Evolutionary conservation across 164 flowering plant species (phyloP).

Genomic region (Liquidambar formosana): DNA sequence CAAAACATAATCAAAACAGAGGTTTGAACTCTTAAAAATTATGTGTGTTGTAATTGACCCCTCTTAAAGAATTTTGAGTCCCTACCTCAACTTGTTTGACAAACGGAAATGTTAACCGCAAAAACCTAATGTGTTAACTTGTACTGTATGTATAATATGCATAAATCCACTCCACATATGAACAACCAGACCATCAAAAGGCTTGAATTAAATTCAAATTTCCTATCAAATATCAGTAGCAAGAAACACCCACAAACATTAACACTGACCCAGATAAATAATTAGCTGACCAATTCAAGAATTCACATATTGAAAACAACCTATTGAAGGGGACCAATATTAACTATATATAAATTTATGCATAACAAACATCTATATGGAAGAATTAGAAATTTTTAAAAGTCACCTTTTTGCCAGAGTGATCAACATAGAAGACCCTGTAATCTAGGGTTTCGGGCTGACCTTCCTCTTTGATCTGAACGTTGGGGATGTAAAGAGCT

Average conservation of each 20-base stretch:
- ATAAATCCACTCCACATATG: neutral
- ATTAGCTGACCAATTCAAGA: too few species aligned
- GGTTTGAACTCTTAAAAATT: too few species aligned
- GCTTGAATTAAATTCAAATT: neutral
- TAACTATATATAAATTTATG: neutral
- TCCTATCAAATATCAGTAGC: neutral
- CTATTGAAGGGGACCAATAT: too few species aligned
- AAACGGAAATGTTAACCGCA: neutral
- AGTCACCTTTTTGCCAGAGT: constrained; percentile 75
- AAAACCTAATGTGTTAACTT: neutral
- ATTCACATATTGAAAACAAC: too few species aligned
- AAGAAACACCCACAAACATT: neutral
- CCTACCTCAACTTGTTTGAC: neutral
- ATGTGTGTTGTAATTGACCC: too few species aligned
- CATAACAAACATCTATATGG: neutral
- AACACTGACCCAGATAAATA: too few species aligned
- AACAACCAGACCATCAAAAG: neutral
- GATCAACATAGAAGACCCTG: constrained; percentile 70
- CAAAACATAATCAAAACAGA: too few species aligned
- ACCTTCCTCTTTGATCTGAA: constrained; percentile 72
- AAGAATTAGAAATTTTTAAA: neutral
- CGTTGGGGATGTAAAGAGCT: constrained; percentile 62
- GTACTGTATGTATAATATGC: neutral
- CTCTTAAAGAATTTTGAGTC: too few species aligned
- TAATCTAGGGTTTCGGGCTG: constrained; percentile 85